These are phyloP conservation scores for Cercophora sp. DNA, from an alignment of 495 filamentous ascomycete genomes.

Conservation along the genomic window DNA sequence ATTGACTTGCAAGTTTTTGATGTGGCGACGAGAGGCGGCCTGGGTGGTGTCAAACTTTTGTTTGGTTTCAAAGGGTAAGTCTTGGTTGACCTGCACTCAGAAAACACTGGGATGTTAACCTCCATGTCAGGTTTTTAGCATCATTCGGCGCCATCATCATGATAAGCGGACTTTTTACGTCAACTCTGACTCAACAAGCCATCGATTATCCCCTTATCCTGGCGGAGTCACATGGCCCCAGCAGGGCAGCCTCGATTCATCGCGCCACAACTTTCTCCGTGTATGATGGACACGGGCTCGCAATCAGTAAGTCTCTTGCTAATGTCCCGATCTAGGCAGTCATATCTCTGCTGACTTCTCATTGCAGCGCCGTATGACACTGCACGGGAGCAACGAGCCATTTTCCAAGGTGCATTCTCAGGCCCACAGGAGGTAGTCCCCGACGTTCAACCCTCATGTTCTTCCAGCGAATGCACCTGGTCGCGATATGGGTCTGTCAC, in stretches of 20 bases:
- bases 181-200: conserved; percentile 43
- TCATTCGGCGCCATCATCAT: conserved; percentile 37
- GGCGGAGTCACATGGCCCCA: conserved; percentile 30
- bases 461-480: conserved; percentile 44
- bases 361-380: conserved; percentile 22
- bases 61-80: conserved; percentile 20
- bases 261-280: conserved; percentile 14
- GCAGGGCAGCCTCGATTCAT: conserved; percentile 28
- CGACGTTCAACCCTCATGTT: conserved; percentile 22
- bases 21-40: conserved; percentile 37
- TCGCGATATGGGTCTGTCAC: conserved; percentile 39
- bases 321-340: not conserved
- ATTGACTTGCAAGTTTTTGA: conserved; percentile 41
- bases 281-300: conserved; percentile 7
- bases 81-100: too few species aligned
- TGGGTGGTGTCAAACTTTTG: conserved; percentile 35
- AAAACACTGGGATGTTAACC: too few species aligned
- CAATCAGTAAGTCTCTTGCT: conserved; percentile 12
- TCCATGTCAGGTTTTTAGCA: conserved; percentile 35
- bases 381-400: conserved; percentile 27
- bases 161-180: conserved; percentile 35
- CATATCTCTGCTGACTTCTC: not conserved
- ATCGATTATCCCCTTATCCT: conserved; percentile 24
- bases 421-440: conserved; percentile 14
- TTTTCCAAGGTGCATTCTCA: conserved; percentile 35